Conservation (phyloP, 768 basidiomycete genomes). For the Rhizopogon vinicolor region DNA sequence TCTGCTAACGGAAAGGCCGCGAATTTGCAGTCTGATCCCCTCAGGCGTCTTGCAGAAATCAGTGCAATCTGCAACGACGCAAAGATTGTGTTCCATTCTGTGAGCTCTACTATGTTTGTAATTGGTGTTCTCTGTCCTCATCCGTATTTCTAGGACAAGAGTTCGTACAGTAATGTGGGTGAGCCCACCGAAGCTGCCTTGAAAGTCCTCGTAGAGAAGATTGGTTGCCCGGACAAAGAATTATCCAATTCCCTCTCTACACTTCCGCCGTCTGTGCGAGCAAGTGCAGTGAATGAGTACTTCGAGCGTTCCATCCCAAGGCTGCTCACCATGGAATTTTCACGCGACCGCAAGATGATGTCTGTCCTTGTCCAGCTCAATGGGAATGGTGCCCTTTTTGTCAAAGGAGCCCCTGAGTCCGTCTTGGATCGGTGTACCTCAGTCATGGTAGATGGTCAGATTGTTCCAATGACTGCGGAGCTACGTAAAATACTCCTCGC, state of each 20-base stretch:
- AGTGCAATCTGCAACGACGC: constrained; percentile 93
- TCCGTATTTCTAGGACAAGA: constrained; percentile 58
- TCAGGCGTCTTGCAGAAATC: constrained; percentile 87
- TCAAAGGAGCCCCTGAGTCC: constrained; percentile 95
- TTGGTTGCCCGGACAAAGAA: constrained; percentile 67
- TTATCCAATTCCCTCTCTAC: constrained; percentile 50
- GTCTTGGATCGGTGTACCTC: constrained; percentile 86
- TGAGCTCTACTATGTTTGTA: constrained; percentile 29
- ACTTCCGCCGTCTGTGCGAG: constrained; percentile 57
- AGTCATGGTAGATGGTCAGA: constrained; percentile 59
- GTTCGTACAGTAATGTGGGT: constrained; percentile 76
- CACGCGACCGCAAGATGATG: constrained; percentile 99
- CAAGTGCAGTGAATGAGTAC: constrained; percentile 80
- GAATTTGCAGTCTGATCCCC: constrained; percentile 62
- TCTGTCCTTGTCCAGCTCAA: constrained; percentile 82
- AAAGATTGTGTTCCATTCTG: constrained; percentile 78
- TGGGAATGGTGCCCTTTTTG: constrained; percentile 74
- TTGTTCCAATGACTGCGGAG: constrained; percentile 58
- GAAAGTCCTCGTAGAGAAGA: constrained; percentile 92
- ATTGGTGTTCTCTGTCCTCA: background rate
- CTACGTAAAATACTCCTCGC: constrained; percentile 60
- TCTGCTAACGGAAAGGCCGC: constrained; percentile 59
- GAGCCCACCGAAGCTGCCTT: constrained; percentile 98
- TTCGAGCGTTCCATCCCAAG: constrained; percentile 74
- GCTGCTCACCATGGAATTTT: constrained; percentile 95